Conservation (phyloP, 2,329 filamentous ascomycete genomes). For the Thermoascus crustaceus region DNA sequence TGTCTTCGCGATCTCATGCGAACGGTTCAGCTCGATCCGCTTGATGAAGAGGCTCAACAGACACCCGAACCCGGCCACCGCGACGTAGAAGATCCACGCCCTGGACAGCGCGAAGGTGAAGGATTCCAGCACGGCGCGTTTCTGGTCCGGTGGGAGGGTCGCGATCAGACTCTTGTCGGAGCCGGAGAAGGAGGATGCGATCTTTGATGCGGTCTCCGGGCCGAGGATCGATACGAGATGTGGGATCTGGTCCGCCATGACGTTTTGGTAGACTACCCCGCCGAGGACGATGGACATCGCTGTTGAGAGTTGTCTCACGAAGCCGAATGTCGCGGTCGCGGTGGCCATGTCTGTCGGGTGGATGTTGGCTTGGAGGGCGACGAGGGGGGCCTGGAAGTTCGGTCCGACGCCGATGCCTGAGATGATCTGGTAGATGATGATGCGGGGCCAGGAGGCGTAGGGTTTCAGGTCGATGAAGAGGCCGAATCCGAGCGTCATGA, state of each 20-base stretch:
- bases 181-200: constrained; percentile 28
- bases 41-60: constrained; percentile 33
- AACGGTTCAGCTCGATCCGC: constrained; percentile 30
- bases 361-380: constrained; percentile 57
- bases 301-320: constrained; percentile 51
- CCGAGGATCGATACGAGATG: constrained; percentile 22
- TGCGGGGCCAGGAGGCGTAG: constrained; percentile 45
- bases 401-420: constrained; percentile 54
- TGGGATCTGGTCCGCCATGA: constrained; percentile 24
- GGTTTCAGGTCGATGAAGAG: constrained; percentile 52
- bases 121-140: constrained; percentile 29
- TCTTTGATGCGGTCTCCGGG: constrained; percentile 16
- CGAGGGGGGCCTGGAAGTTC: constrained; percentile 55
- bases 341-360: constrained; percentile 53
- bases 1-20: constrained; percentile 38
- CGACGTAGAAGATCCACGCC: constrained; percentile 45
- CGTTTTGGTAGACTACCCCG: constrained; percentile 40
- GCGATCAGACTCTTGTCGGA: constrained; percentile 27
- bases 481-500: constrained; percentile 59
- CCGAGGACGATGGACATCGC: constrained; percentile 53
- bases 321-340: constrained; percentile 55
- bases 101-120: constrained; percentile 39
- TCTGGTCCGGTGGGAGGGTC: constrained; percentile 25
- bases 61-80: constrained; percentile 27
- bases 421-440: constrained; percentile 50